phyloP scores from a whole-genome alignment of 768 basidiomycete species.

The Mycena amicta region DNA sequence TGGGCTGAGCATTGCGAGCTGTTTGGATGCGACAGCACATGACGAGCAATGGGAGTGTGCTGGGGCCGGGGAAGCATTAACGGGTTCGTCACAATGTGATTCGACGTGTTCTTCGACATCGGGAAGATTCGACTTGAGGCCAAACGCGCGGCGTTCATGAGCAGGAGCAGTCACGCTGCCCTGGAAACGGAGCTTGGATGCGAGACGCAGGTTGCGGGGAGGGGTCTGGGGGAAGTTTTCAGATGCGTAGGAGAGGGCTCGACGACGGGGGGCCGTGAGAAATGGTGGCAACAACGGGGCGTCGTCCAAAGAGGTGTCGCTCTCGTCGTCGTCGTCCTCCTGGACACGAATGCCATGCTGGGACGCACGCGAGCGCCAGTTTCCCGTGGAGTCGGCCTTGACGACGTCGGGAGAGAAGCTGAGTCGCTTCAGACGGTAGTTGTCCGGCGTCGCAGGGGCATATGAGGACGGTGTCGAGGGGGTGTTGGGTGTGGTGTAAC shows the following conservation, averaged over 20 bases:
- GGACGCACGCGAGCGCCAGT: constrained; percentile 21
- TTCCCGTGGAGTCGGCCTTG: constrained; percentile 12
- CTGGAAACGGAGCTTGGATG: constrained; percentile 43
- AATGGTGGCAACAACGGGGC: constrained; percentile 19
- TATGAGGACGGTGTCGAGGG: constrained; percentile 11
- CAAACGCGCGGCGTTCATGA: constrained; percentile 26
- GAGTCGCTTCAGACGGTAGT: constrained; percentile 23
- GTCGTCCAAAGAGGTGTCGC: constrained; percentile 18
- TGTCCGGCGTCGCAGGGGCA: constrained; percentile 22
- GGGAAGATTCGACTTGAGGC: constrained; percentile 22
- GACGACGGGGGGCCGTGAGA: constrained; percentile 20
- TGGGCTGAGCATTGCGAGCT: constrained; percentile 69
- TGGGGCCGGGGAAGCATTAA: constrained; percentile 35
- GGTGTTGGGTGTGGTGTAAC: neutral
- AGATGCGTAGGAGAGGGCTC: constrained; percentile 22
- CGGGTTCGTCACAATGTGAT: constrained; percentile 6
- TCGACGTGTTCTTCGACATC: constrained; percentile 21
- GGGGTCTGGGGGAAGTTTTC: constrained; percentile 36
- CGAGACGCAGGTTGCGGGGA: constrained; percentile 43
- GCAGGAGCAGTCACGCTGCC: constrained; percentile 57
- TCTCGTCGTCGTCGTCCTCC: constrained; percentile 13
- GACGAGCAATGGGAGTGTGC: constrained; percentile 39
- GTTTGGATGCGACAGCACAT: constrained; percentile 23
- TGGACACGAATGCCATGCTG: constrained; percentile 24
- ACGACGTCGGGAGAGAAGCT: constrained; percentile 19